These are phyloP conservation scores for Plasmodium adleri DNA, from an alignment of 169 alveolate species.

Conservation along the genomic window DNA sequence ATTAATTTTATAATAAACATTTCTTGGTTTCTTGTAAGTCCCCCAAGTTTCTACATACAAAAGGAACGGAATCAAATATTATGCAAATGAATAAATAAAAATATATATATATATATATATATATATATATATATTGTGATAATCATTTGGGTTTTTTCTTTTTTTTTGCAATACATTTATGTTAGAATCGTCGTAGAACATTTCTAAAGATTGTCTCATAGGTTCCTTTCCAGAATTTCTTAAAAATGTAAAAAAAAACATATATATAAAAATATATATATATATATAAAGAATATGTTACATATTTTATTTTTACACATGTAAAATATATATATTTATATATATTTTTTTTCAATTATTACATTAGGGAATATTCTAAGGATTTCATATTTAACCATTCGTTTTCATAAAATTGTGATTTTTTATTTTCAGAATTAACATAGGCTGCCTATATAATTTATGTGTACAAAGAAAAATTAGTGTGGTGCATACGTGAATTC, in stretches of 20 bases:
- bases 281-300: background rate
- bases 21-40: conserved; percentile 35
- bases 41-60: conserved; percentile 53
- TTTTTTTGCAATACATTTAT: conserved; percentile 22
- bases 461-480: background rate
- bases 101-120: background rate
- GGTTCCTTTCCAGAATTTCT: conserved; percentile 56
- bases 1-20: conserved; percentile 24
- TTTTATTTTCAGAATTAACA: conserved; percentile 48
- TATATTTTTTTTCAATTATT: conserved; percentile 11
- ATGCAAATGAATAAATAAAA: background rate
- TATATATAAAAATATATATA: background rate
- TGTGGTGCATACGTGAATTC: background rate
- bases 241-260: conserved; percentile 7
- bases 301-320: background rate
- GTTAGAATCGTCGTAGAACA: conserved; percentile 37
- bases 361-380: conserved; percentile 42
- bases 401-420: conserved; percentile 50
- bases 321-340: too few species aligned
- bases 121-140: background rate
- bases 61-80: background rate
- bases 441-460: conserved; percentile 33
- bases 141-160: background rate
- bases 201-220: conserved; percentile 47
- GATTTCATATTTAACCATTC: conserved; percentile 75